Base-by-base conservation (phyloP, 2,329 filamentous ascomycete species). In the Ophiocordyceps robertsii region DNA sequence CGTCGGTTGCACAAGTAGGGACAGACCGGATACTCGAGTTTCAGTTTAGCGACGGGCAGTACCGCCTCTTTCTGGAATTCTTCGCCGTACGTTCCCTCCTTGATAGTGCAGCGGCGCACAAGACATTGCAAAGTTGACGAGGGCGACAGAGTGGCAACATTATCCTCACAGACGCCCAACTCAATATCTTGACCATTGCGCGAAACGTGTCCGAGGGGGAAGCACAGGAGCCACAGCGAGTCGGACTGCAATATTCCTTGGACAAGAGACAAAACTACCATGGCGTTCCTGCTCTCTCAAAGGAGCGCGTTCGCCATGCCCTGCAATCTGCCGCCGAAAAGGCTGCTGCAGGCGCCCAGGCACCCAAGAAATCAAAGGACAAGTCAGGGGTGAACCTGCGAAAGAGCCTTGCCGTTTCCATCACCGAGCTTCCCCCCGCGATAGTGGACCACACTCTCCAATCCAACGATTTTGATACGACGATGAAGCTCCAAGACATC, bases 1-100 rank as follows among this genome's bases (percentile, higher is more conserved):
- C 90, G 0, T 71, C 75, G 0, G 77, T 98, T 10, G 67, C 72
- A 2, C 92, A 98, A 62, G 75, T 98, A 40, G 92, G 92, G 39
- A 95, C 89, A 2, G 92, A 98, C 60, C 77, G 92, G 42, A 84
- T 98, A 47, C 81, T 98, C 42, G 87, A 96, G 59, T 79, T 98
- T 42, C 75, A 84, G 53, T 95, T 98, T 59, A 93, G 85, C 52
- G 88, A 96, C 67, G 92, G 92, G 11, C 73, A 81, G 51, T 95
- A 93, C 58, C 74, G 82, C 36, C 62, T 98, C 19, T 95, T 87
- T 58, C 68, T 98, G 27, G 92, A 98, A 64, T 98, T 98, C 66
- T 98, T 95, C 58, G 90, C 92, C 1, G 66, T 68, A 53, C 36
- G 40, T 31, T 21, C 14, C 29, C 27, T 17, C 19, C 13, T 7